Evolutionary conservation across 2,329 filamentous ascomycete genomes (phyloP), one percentile per base, ranked within the genome.

Genomic region (Fusarium algeriense): DNA sequence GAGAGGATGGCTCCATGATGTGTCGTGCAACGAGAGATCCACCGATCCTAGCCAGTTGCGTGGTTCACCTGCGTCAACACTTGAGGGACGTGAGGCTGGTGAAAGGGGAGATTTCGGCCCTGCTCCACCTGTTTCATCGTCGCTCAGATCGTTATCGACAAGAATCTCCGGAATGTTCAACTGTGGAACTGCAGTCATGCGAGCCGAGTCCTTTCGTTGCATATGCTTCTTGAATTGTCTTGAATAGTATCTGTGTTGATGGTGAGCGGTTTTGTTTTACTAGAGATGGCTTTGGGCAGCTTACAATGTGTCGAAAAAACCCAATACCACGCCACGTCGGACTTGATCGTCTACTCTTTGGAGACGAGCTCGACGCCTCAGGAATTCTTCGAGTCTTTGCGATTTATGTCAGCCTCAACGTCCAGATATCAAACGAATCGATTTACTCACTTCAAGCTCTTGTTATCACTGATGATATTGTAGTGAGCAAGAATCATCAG

Each of bases 401-500:
- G 28, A 15, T 57, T 40, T 41, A 23, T 64, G 77, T 84, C 77
- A 81, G 76, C 55, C 53, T 59, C 52, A 26, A 52, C 13, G 10
- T 15, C 20, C 11, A 49, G 8, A 32, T 14, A 10, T 13, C 11
- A 20, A 19, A 7, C 17, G 17, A 17, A 17, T 19, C 17, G 11
- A 7, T 23, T 44, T 23, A 81, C 84, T 78, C 83, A 93, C 91
- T 88, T 91, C 78, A 99, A 84, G 81, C 94, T 97, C 86, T 98
- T 98, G 84, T 92, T 98, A 81, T 99, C 96, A 74, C 92, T 97
- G 80, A 99, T 99, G 77, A 99, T 94, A 77, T 98, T 99, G 86
- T 99, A 97, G 81, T 99, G 96, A 37, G 97, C 95, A 62, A 99
- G 86, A 67, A 97, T 97, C 92, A 99, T 96, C 55, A 99, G 86